Evolutionary conservation across 2,329 filamentous ascomycete genomes (phyloP).

Genomic region (Dothistroma septosporum): DNA sequence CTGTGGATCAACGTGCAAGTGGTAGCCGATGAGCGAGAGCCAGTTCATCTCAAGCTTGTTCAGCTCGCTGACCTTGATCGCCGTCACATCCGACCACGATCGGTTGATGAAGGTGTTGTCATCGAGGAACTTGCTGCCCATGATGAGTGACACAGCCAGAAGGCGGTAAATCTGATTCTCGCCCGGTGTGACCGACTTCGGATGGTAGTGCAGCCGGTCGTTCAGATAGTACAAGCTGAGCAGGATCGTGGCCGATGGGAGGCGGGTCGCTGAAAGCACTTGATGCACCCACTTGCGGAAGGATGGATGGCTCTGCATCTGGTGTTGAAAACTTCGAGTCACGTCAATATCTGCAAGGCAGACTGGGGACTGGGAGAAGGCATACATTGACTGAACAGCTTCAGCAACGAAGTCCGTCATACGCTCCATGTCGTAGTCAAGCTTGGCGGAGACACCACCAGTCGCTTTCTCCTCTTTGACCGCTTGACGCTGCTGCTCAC

Average conservation of each 20-base stretch:
- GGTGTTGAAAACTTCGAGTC: slow-evolving; percentile 59
- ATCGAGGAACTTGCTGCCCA: slow-evolving; percentile 93
- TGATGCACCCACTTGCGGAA: slow-evolving; percentile 91
- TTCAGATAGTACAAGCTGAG: slow-evolving; percentile 86
- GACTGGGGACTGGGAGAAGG: slow-evolving; percentile 52
- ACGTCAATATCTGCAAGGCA: slow-evolving; percentile 60
- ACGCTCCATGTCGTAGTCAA: slow-evolving; percentile 94
- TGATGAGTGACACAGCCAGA: slow-evolving; percentile 75
- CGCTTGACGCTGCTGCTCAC: slow-evolving; percentile 38
- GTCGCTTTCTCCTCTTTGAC: slow-evolving; percentile 62
- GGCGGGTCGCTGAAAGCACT: slow-evolving; percentile 81
- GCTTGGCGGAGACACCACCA: slow-evolving; percentile 85
- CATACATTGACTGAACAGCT: slow-evolving; percentile 73
- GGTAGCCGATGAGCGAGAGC: slow-evolving; percentile 77
- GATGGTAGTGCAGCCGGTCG: slow-evolving; percentile 58
- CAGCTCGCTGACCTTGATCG: slow-evolving; percentile 76
- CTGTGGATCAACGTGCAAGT: slow-evolving; percentile 79
- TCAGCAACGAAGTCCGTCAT: slow-evolving; percentile 95
- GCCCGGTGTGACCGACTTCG: slow-evolving; percentile 37
- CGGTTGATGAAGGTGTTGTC: slow-evolving; percentile 98
- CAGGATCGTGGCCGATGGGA: slow-evolving; percentile 87
- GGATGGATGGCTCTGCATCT: slow-evolving; percentile 60
- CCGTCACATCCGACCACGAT: slow-evolving; percentile 93
- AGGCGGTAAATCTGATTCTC: slow-evolving; percentile 78
- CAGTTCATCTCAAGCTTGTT: slow-evolving; percentile 85